Conservation (phyloP, 805 yeast species). For the Suhomyces xylopsoci region DNA sequence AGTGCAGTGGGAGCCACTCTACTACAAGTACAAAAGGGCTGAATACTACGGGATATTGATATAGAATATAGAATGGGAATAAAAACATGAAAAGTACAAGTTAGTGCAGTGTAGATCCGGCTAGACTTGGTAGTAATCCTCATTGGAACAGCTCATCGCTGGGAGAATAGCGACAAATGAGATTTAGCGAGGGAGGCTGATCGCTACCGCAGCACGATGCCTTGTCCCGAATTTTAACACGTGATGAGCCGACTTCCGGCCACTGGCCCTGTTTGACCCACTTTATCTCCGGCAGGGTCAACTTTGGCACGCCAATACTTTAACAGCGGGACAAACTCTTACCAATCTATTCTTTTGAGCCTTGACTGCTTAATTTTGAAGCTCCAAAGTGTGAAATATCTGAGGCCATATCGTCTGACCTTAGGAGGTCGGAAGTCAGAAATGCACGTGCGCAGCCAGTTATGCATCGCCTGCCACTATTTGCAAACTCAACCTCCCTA, state of each 20-base stretch:
- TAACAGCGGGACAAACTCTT: not conserved
- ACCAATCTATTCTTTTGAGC: not conserved
- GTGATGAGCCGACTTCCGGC: not conserved
- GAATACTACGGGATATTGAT: slow-evolving; percentile 80
- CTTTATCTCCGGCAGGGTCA: not conserved
- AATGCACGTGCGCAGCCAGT: not conserved
- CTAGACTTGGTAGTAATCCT: not conserved
- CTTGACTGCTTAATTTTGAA: not conserved
- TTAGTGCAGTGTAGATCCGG: not conserved
- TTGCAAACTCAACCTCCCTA: no score
- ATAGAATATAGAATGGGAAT: slow-evolving; percentile 21
- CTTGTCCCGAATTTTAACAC: not conserved
- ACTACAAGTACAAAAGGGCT: slow-evolving; percentile 49
- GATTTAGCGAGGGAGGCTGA: not conserved
- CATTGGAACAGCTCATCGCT: not conserved
- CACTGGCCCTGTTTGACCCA: not conserved
- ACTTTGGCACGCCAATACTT: not conserved
- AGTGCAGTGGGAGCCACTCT: slow-evolving; percentile 84
- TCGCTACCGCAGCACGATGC: no score
- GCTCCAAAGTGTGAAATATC: not conserved
- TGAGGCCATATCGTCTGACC: not conserved
- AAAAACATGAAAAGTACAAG: not conserved
- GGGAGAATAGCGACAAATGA: not conserved
- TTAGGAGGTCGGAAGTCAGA: not conserved
- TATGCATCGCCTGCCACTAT: not conserved